A percentile compares a stretch with the other conserved stretches of the same genome.
Conservation (phyloP, 2,329 filamentous ascomycete genomes). For the Penicillium sp. region DNA sequence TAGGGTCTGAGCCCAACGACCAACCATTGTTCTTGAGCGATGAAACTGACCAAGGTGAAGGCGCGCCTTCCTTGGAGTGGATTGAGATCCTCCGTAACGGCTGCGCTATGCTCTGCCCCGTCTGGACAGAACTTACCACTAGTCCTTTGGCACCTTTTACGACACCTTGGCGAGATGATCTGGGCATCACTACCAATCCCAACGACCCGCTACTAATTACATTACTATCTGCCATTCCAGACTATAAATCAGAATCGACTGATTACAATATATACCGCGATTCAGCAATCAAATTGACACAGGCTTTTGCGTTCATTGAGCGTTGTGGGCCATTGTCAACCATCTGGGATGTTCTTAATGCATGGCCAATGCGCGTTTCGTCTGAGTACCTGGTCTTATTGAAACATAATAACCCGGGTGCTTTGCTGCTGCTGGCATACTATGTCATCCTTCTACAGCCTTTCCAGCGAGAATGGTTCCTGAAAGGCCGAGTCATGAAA, state of each 20-base stretch:
- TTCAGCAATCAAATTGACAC: constrained; percentile 7
- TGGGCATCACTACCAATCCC: background rate
- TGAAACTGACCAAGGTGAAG: too few relatives aligned
- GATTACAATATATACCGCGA: constrained; percentile 3
- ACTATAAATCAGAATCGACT: background rate
- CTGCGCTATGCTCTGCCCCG: constrained; percentile 24
- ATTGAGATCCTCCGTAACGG: constrained; percentile 24
- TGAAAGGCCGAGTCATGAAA: background rate
- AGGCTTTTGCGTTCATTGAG: constrained; percentile 10
- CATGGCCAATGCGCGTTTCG: constrained; percentile 28
- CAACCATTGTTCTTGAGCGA: too few relatives aligned
- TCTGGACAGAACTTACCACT: constrained; percentile 20
- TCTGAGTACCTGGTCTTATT: constrained; percentile 34
- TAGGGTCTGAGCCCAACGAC: constrained; percentile 13
- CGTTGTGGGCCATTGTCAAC: background rate
- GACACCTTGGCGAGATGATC: constrained; percentile 32
- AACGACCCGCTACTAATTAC: constrained; percentile 6
- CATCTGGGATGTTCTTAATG: background rate
- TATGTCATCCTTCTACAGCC: constrained; percentile 21
- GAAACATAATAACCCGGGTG: constrained; percentile 32
- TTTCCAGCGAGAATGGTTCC: background rate
- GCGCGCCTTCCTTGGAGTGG: constrained; percentile 8
- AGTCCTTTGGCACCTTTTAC: constrained; percentile 16
- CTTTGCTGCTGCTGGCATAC: constrained; percentile 40
- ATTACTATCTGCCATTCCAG: constrained; percentile 10